Evolutionary conservation across 139 green algal species (phyloP).

Genomic region (Coelastrella sp.): DNA sequence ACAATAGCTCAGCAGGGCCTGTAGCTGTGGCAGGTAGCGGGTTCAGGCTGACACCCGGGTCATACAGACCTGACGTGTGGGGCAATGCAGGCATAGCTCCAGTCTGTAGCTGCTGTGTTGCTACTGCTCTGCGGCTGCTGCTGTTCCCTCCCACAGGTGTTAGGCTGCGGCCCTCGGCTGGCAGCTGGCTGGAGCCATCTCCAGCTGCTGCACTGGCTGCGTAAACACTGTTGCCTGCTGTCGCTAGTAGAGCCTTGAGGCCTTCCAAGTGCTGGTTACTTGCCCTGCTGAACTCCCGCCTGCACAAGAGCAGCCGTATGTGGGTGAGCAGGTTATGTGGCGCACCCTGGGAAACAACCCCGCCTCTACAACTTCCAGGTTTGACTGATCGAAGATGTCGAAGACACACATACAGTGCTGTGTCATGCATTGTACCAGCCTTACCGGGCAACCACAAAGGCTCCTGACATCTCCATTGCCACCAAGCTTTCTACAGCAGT

Average conservation of each 20-base stretch:
- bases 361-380: background rate
- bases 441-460: constrained; percentile 14
- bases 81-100: background rate
- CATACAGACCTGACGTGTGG: constrained; percentile 19
- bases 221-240: background rate
- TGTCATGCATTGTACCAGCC: background rate
- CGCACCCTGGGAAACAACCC: background rate
- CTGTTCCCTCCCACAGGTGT: too few relatives aligned
- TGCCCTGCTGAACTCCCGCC: constrained; percentile 45
- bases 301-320: background rate
- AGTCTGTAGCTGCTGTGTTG: background rate
- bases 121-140: background rate
- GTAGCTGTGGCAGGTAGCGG: constrained; percentile 30
- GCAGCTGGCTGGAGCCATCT: background rate
- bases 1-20: constrained; percentile 34
- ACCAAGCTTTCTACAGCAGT: constrained; percentile 37
- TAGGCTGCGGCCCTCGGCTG: background rate
- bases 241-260: background rate
- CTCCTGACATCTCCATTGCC: constrained; percentile 39
- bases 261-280: constrained; percentile 46
- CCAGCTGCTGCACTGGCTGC: background rate
- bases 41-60: background rate
- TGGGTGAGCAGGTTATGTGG: background rate
- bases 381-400: background rate
- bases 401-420: background rate